These are phyloP conservation scores for Pyrenophora seminiperda DNA, from an alignment of 2,329 filamentous ascomycete genomes.

Conservation along the genomic window DNA sequence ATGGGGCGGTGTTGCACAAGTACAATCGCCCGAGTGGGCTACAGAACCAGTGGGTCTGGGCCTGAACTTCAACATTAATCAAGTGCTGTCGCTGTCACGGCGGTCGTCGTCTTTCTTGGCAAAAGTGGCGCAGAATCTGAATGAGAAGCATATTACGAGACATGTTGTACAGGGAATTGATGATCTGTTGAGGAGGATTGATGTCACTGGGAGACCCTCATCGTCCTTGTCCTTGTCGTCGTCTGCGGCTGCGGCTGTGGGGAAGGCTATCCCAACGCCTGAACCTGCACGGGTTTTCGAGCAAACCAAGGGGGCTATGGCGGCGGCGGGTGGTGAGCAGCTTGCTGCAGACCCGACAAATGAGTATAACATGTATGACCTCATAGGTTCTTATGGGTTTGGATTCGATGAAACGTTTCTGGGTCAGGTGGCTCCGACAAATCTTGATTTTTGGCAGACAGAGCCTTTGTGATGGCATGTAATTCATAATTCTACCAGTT, in stretches of 20 bases:
- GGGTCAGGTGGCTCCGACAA: slow-evolving; percentile 34
- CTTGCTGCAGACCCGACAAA: slow-evolving; percentile 11
- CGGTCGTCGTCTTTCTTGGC: slow-evolving; percentile 34
- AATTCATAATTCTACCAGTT: background rate
- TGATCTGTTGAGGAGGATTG: slow-evolving; percentile 34
- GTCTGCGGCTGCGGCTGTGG: background rate
- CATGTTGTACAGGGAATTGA: slow-evolving; percentile 41
- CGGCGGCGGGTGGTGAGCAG: background rate
- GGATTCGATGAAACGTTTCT: slow-evolving; percentile 42
- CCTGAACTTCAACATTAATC: slow-evolving; percentile 39
- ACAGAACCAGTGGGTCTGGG: slow-evolving; percentile 35
- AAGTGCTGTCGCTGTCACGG: slow-evolving; percentile 35
- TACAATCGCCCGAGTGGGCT: slow-evolving; percentile 32
- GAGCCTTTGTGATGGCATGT: slow-evolving; percentile 24
- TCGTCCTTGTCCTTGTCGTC: slow-evolving; percentile 14
- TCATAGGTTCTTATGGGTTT: slow-evolving; percentile 41
- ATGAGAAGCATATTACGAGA: slow-evolving; percentile 37
- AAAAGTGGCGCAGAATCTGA: slow-evolving; percentile 35
- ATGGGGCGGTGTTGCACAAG: slow-evolving; percentile 46
- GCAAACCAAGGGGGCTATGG: slow-evolving; percentile 5
- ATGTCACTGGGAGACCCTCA: slow-evolving; percentile 25
- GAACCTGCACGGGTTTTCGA: slow-evolving; percentile 1
- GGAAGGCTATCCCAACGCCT: background rate
- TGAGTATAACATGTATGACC: slow-evolving; percentile 36
- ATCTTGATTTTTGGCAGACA: slow-evolving; percentile 39